Conservation (phyloP, 805 yeast species). For the Metschnikowia henanensis region DNA sequence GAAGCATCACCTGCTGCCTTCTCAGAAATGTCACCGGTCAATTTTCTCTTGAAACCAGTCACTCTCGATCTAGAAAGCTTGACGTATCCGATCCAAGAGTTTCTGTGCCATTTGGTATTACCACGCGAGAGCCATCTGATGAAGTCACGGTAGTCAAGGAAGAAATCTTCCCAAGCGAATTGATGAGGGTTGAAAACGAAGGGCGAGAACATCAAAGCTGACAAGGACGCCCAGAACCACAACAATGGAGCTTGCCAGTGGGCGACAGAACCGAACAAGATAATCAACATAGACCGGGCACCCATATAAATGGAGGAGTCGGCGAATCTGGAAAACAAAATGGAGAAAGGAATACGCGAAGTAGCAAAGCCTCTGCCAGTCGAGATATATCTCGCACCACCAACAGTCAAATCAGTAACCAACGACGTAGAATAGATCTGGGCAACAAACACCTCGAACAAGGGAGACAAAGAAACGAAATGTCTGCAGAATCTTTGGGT, state of each 20-base stretch:
- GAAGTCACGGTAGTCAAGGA: slow-evolving; percentile 62
- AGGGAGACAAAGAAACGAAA: slow-evolving; percentile 67
- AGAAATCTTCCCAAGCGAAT: slow-evolving; percentile 66
- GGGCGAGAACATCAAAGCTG: slow-evolving; percentile 69
- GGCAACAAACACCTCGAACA: slow-evolving; percentile 79
- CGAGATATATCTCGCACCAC: slow-evolving; percentile 81
- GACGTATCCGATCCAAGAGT: slow-evolving; percentile 84
- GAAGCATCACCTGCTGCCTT: slow-evolving; percentile 66
- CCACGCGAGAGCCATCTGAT: slow-evolving; percentile 71
- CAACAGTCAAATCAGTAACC: slow-evolving; percentile 64
- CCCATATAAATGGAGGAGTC: slow-evolving; percentile 76
- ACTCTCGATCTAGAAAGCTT: slow-evolving; percentile 81
- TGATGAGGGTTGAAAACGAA: slow-evolving; percentile 79
- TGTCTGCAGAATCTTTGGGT: slow-evolving; percentile 63
- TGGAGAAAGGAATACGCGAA: slow-evolving; percentile 62
- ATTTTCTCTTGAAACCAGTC: slow-evolving; percentile 85
- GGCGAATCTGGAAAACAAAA: slow-evolving; percentile 67
- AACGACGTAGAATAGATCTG: slow-evolving; percentile 73
- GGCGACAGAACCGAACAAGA: slow-evolving; percentile 55
- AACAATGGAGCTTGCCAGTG: slow-evolving; percentile 61
- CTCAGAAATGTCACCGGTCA: slow-evolving; percentile 67
- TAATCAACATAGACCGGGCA: slow-evolving; percentile 69
- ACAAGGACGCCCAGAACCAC: slow-evolving; percentile 73
- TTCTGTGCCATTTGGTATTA: slow-evolving; percentile 85
- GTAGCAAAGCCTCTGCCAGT: slow-evolving; percentile 87